Conservation (phyloP, 495 filamentous ascomycete species). For the Aspergillus baeticus region DNA sequence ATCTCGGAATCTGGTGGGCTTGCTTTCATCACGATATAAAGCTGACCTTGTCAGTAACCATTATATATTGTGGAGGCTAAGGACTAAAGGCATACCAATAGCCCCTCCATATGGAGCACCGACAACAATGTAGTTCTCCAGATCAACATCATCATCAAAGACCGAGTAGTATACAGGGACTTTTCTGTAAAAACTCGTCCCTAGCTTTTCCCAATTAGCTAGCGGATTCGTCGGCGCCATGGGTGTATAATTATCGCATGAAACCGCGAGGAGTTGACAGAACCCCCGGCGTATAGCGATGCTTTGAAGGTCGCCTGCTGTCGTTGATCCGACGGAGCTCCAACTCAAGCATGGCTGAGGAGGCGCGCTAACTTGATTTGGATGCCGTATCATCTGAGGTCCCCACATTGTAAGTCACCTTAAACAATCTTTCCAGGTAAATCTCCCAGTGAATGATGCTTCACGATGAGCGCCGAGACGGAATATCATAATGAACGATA, state of each 20-base stretch:
- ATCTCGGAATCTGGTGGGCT: constrained; percentile 74
- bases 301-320: constrained; percentile 17
- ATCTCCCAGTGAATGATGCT: background rate
- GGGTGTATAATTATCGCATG: constrained; percentile 1
- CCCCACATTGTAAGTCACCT: background rate
- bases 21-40: constrained; percentile 82
- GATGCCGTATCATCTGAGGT: background rate
- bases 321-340: constrained; percentile 14
- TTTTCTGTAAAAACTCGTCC: constrained; percentile 91
- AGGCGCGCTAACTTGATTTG: constrained; percentile 18
- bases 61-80: background rate
- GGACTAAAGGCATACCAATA: constrained; percentile 60
- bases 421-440: background rate
- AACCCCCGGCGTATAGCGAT: background rate
- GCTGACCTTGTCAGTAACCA: constrained; percentile 50
- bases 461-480: background rate
- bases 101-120: constrained; percentile 96
- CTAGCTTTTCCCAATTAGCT: constrained; percentile 89
- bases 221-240: constrained; percentile 64
- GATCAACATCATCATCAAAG: constrained; percentile 87
- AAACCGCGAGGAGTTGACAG: background rate
- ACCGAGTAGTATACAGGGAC: constrained; percentile 86
- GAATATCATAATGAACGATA: constrained; percentile 54
- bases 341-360: constrained; percentile 17
- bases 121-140: constrained; percentile 90